Evolutionary conservation across 2,329 filamentous ascomycete species (phyloP).

Genomic region (Aureobasidium vineae): DNA sequence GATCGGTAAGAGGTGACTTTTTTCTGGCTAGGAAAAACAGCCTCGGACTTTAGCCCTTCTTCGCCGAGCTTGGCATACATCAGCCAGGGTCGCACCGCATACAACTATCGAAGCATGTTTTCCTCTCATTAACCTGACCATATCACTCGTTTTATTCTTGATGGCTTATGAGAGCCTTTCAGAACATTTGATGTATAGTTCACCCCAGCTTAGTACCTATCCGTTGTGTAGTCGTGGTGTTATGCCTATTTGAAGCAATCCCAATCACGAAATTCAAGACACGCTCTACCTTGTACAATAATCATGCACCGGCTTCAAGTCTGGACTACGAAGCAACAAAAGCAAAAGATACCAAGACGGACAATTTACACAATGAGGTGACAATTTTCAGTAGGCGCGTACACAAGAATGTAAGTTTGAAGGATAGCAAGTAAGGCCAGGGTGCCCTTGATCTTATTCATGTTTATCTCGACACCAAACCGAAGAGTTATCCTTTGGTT

Average conservation of each 20-base stretch:
- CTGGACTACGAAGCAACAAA: not conserved
- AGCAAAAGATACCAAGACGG: not conserved
- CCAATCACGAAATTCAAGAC: not conserved
- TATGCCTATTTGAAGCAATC: not conserved
- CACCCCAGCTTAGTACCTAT: not conserved
- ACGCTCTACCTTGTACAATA: not conserved
- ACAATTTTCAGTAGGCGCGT: not conserved
- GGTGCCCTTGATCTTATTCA: slow-evolving; percentile 7
- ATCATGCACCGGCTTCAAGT: not conserved
- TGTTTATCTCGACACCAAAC: slow-evolving; percentile 8
- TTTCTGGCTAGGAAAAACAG: slow-evolving; percentile 1
- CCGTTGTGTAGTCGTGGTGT: not conserved
- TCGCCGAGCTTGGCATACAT: slow-evolving; percentile 6
- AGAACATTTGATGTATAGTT: not conserved
- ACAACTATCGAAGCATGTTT: not conserved
- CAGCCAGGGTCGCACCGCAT: not conserved
- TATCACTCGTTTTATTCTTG: not conserved
- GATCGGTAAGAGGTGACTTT: not conserved
- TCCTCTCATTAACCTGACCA: not conserved
- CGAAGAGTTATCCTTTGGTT: not conserved
- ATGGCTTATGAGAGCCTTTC: not conserved
- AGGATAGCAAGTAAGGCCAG: slow-evolving; percentile 7
- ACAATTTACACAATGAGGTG: not conserved
- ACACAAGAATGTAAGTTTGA: not conserved
- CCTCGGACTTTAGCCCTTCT: slow-evolving; percentile 11